Evolutionary conservation across 192 early-diverging fungal genomes (phyloP).

Genomic region (Coemansia sp.): DNA sequence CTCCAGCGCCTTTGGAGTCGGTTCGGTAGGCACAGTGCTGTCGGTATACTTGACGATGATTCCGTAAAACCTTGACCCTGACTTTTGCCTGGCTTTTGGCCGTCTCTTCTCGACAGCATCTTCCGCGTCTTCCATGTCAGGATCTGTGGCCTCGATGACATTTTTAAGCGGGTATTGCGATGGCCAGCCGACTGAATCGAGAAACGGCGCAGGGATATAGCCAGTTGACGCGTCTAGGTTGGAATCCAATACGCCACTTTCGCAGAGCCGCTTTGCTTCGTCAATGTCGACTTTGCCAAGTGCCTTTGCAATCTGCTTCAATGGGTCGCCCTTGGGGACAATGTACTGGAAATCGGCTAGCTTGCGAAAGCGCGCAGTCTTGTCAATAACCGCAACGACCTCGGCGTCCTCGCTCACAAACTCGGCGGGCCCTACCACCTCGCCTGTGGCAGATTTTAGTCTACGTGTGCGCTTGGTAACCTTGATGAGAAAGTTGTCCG

Average conservation of each 20-base stretch:
- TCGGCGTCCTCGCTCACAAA: slow-evolving; percentile 13
- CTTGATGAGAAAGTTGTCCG: slow-evolving; percentile 46
- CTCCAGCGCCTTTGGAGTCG: slow-evolving; percentile 15
- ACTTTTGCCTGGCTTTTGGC: not conserved
- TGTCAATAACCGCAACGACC: slow-evolving; percentile 38
- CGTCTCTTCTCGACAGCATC: not conserved
- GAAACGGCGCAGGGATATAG: slow-evolving; percentile 44
- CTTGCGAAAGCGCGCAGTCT: slow-evolving; percentile 47
- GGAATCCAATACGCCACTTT: slow-evolving; percentile 20
- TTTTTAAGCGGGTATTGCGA: slow-evolving; percentile 14
- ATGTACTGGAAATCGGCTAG: slow-evolving; percentile 48
- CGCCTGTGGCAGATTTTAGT: not conserved
- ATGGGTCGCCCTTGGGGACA: slow-evolving; percentile 22
- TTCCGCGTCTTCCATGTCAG: not conserved
- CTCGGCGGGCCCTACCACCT: not conserved
- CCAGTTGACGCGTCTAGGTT: not conserved
- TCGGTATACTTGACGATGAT: slow-evolving; percentile 14
- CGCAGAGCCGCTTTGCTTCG: slow-evolving; percentile 20
- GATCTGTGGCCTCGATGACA: not conserved
- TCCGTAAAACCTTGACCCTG: slow-evolving; percentile 9
- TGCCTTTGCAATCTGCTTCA: slow-evolving; percentile 4
- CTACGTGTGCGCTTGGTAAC: slow-evolving; percentile 37
- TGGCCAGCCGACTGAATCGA: slow-evolving; percentile 39
- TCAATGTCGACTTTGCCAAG: slow-evolving; percentile 25
- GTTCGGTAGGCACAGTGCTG: slow-evolving; percentile 7